phyloP scores from a whole-genome alignment of 2,329 filamentous ascomycete genomes.

The Stagonosporopsis cucurbitacearum region DNA sequence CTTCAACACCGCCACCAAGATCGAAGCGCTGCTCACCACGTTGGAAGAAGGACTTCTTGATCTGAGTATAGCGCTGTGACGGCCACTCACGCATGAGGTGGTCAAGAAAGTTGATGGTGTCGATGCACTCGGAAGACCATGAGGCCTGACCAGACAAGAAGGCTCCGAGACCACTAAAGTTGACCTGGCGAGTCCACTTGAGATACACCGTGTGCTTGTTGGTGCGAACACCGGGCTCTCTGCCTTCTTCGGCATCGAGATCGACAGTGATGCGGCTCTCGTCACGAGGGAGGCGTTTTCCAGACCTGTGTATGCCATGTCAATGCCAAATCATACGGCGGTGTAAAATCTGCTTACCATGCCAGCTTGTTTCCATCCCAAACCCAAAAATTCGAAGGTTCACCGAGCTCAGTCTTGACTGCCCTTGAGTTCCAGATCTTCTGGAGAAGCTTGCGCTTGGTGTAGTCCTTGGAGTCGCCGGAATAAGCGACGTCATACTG shows the following conservation, averaged over 20 bases:
- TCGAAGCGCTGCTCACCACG: constrained; percentile 55
- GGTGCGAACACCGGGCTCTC: constrained; percentile 25
- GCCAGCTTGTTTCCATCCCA: constrained; percentile 86
- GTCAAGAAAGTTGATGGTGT: constrained; percentile 89
- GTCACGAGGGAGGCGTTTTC: constrained; percentile 32
- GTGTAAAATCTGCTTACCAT: constrained; percentile 64
- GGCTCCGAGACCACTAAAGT: constrained; percentile 68
- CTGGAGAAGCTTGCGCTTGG: constrained; percentile 70
- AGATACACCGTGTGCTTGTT: constrained; percentile 69
- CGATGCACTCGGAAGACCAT: constrained; percentile 66
- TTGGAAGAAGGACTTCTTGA: constrained; percentile 86
- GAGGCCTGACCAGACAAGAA: constrained; percentile 68
- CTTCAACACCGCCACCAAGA: constrained; percentile 73
- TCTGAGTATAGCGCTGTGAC: constrained; percentile 67
- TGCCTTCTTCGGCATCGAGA: constrained; percentile 69
- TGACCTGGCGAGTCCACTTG: constrained; percentile 69
- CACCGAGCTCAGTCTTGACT: constrained; percentile 63
- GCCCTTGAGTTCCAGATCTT: constrained; percentile 75
- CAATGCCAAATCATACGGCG: constrained; percentile 13
- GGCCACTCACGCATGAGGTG: constrained; percentile 86
- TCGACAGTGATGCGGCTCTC: constrained; percentile 65
- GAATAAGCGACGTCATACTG: constrained; percentile 79
- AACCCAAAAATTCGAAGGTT: constrained; percentile 63
- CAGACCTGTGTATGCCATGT: constrained; percentile 29
- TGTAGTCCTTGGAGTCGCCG: constrained; percentile 62